phyloP scores from a whole-genome alignment of 495 filamentous ascomycete species.

The Hypoxylon trugodes region DNA sequence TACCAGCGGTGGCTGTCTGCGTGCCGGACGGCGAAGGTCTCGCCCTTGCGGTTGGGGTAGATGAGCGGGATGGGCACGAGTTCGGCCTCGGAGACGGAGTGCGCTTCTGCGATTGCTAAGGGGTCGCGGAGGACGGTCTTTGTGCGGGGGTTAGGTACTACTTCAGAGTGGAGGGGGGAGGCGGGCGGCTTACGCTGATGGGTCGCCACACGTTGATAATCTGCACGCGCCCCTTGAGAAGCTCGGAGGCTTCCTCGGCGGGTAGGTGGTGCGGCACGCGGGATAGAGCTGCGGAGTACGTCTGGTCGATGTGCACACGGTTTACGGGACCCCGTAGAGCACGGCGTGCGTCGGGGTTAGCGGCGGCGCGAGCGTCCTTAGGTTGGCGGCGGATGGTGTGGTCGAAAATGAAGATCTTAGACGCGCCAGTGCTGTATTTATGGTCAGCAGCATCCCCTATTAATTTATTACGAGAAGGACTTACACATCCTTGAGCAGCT shows the following conservation, averaged over 20 bases:
- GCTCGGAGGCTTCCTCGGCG: constrained; percentile 63
- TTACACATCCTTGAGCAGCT: constrained; percentile 69
- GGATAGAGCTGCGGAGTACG: constrained; percentile 64
- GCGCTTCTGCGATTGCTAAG: constrained; percentile 67
- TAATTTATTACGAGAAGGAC: constrained; percentile 36
- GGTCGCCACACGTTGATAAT: constrained; percentile 86
- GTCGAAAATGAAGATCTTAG: constrained; percentile 76
- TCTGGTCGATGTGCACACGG: constrained; percentile 77
- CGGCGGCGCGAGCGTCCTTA: constrained; percentile 24
- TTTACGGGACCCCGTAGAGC: constrained; percentile 65
- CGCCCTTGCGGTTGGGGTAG: constrained; percentile 76
- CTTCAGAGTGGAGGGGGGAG: not conserved
- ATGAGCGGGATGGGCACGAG: constrained; percentile 74
- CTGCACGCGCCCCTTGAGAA: constrained; percentile 71
- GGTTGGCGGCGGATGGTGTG: constrained; percentile 73
- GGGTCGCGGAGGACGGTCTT: not conserved
- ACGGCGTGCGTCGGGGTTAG: not conserved
- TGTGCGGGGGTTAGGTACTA: not conserved
- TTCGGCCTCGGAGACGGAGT: constrained; percentile 69
- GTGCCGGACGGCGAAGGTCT: constrained; percentile 73
- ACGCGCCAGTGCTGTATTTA: constrained; percentile 64
- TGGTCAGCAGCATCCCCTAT: not conserved
- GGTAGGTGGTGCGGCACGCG: constrained; percentile 69
- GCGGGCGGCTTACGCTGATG: constrained; percentile 55
- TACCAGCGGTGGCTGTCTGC: constrained; percentile 71